Evolutionary conservation across 345 rosid genomes (phyloP).

Genomic region (Mangifera indica): DNA sequence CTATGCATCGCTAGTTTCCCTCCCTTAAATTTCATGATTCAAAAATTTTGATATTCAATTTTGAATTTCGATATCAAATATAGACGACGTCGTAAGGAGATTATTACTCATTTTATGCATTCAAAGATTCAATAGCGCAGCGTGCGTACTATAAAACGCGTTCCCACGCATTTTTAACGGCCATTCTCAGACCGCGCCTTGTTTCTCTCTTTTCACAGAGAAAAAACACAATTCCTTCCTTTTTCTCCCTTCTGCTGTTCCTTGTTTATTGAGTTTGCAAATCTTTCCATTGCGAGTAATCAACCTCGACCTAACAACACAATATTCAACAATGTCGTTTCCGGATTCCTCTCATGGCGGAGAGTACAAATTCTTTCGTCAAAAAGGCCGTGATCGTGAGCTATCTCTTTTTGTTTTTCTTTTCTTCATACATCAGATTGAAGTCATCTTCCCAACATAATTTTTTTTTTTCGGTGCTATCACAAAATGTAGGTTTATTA

Average conservation of each 20-base stretch:
- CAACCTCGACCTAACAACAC: too few relatives aligned
- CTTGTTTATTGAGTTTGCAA: neutral
- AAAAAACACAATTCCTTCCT: neutral
- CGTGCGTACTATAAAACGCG: slow-evolving; percentile 2
- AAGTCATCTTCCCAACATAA: neutral
- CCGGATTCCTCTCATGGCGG: slow-evolving; percentile 59
- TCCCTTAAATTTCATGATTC: too few relatives aligned
- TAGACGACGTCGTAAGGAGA: neutral
- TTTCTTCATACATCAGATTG: neutral
- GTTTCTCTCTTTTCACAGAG: slow-evolving; percentile 12
- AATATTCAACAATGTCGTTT: slow-evolving; percentile 46
- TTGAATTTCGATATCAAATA: too few relatives aligned
- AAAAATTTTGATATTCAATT: too few relatives aligned
- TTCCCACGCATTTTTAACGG: slow-evolving; percentile 30
- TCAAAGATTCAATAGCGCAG: neutral
- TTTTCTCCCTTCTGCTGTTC: neutral
- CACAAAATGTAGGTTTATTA: slow-evolving; percentile 50
- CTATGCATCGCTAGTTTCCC: too few relatives aligned
- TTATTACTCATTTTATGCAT: neutral
- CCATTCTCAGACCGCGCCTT: slow-evolving; percentile 25
- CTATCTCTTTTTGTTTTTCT: slow-evolving; percentile 7
- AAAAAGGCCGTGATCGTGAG: slow-evolving; percentile 74
- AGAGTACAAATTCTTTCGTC: slow-evolving; percentile 74
- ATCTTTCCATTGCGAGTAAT: neutral
- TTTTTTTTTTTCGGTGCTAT: neutral